Evolutionary conservation across 2,329 filamentous ascomycete species (phyloP), one percentile per base, ranked within the genome.

Genomic region (Pezicula radicicola): DNA sequence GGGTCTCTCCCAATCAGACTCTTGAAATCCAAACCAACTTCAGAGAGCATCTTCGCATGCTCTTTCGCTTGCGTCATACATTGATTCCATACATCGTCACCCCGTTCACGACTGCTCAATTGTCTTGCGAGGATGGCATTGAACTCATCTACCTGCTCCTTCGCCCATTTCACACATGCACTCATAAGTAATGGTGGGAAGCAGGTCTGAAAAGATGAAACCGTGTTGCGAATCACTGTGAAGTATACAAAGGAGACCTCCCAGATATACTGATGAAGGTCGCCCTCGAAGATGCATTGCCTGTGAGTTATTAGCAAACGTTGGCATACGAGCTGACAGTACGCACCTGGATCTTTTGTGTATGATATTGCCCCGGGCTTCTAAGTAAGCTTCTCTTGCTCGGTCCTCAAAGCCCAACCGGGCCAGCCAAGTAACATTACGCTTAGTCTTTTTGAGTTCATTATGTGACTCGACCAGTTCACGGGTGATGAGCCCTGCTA

Each of bases 161-260:
- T 97, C n/a, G 91, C 92, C 94, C 94, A 99, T 66, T 93, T 95
- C 63, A 99, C 93, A 62, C 91, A 96, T 0, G 92, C 91, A 63
- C 91, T 96, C 80, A 94, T 95, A 75, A 94, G 90, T 13, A 85
- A 78, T 25, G 89, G 80, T 10, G 91, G 87, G 67, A 97, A 97
- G 68, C 91, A 96, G 49, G 77, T 75, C 66, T 96, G 91, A 70
- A 94, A 97, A 64, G 89, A 92, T 64, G 83, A 81, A 54, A 97
- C 88, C 0, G 94, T 97, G 71, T 97, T 97, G 61, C 90, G 86
- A 66, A 99, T 93, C 58, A 96, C 81, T 49, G 86, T 91, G 72
- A 99, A 99, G 70, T 96, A 97, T 52, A 96, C 91, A 70, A 91
- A 97, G 2, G 93, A 94, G 44, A 97, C 78, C 67, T 96, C 90